Conservation (phyloP, 2,329 filamentous ascomycete species). For the Thielaviopsis populi region DNA sequence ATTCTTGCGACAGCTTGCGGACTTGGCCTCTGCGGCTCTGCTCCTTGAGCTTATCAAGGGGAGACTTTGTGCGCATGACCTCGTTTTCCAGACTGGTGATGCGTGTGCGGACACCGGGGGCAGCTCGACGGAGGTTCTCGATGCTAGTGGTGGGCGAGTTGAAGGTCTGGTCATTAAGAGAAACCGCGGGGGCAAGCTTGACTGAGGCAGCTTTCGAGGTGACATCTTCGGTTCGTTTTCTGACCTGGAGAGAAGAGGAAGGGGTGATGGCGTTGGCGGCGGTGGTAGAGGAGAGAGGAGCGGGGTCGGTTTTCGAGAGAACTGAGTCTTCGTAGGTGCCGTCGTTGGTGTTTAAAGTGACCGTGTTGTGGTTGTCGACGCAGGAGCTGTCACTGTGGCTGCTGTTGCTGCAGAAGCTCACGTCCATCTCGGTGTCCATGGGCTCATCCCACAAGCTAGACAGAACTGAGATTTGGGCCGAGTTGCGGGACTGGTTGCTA, state of each 20-base stretch:
- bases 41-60: slow-evolving; percentile 17
- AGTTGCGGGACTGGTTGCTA: slow-evolving; percentile 11
- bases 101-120: slow-evolving; percentile 14
- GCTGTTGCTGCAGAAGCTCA: neutral
- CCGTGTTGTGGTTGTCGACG: neutral
- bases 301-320: neutral
- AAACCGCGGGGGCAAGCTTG: slow-evolving; percentile 3
- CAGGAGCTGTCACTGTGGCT: neutral
- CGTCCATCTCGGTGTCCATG: neutral
- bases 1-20: slow-evolving; percentile 15
- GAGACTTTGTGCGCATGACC: slow-evolving; percentile 16
- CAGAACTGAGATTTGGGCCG: slow-evolving; percentile 16
- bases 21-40: slow-evolving; percentile 9
- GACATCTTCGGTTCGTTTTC: neutral
- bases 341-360: slow-evolving; percentile 2
- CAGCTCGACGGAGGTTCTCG: slow-evolving; percentile 16
- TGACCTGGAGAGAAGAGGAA: neutral
- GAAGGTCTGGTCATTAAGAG: slow-evolving; percentile 6
- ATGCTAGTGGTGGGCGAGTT: slow-evolving; percentile 13
- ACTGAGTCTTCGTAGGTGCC: slow-evolving; percentile 5
- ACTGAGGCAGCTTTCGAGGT: neutral
- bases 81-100: slow-evolving; percentile 16
- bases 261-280: neutral
- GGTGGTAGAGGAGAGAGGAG: neutral
- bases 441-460: slow-evolving; percentile 17